Conservation (phyloP, 73 alveolate species). For the Tetrahymena borealis region DNA sequence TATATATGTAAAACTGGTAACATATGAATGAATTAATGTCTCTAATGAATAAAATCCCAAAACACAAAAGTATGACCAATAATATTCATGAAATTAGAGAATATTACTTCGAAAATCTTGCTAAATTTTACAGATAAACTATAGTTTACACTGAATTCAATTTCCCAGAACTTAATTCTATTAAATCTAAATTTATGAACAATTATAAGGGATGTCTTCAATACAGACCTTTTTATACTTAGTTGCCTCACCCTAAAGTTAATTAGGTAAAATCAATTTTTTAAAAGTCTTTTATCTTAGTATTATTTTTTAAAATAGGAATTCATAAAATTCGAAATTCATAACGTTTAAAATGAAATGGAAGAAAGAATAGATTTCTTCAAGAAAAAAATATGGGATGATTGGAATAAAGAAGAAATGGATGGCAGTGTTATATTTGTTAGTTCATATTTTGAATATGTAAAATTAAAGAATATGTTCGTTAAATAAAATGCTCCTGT, state of each 20-base stretch:
- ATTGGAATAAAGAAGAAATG: conserved; percentile 11
- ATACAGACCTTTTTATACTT: background rate
- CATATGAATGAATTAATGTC: conserved; percentile 5
- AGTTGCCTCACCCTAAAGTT: background rate
- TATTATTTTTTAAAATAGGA: conserved; percentile 10
- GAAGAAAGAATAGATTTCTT: conserved; percentile 7
- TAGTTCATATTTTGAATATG: conserved; percentile 27
- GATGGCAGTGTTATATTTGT: conserved; percentile 31
- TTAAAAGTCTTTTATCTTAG: background rate
- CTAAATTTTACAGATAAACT: conserved; percentile 36
- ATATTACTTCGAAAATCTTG: conserved; percentile 25
- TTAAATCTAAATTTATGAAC: background rate
- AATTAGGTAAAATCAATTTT: background rate
- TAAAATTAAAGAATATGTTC: conserved; percentile 12
- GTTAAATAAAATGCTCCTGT: conserved; percentile 16
- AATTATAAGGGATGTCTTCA: conserved; percentile 34
- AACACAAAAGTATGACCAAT: background rate
- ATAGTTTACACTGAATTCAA: conserved; percentile 13
- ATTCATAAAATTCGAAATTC: conserved; percentile 22
- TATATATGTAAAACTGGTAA: conserved; percentile 28
- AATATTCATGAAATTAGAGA: conserved; percentile 1
- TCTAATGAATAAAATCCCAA: background rate
- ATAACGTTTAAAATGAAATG: conserved; percentile 5
- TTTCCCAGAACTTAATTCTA: background rate
- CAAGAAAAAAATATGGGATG: conserved; percentile 33